These are phyloP conservation scores for Emydomyces testavorans DNA, from an alignment of 2,329 filamentous ascomycete species.

Conservation along the genomic window DNA sequence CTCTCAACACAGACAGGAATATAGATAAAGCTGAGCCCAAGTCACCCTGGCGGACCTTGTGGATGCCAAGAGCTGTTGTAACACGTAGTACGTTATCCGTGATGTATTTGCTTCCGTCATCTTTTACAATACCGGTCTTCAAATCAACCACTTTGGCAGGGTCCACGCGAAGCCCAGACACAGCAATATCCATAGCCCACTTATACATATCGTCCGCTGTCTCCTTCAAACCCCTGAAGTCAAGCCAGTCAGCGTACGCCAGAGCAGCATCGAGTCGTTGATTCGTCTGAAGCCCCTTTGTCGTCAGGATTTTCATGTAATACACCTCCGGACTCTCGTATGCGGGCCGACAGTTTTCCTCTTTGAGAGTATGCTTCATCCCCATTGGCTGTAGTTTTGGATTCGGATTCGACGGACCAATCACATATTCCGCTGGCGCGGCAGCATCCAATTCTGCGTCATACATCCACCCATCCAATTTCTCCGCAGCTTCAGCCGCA, in stretches of 20 bases:
- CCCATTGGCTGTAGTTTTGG: constrained; percentile 56
- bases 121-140: constrained; percentile 53
- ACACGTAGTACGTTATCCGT: constrained; percentile 65
- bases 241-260: constrained; percentile 73
- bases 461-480: constrained; percentile 65
- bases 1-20: constrained; percentile 71
- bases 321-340: constrained; percentile 61
- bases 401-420: constrained; percentile 72
- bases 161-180: constrained; percentile 41
- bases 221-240: constrained; percentile 57
- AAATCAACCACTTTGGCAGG: constrained; percentile 45
- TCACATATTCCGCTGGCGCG: constrained; percentile 61
- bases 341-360: constrained; percentile 62
- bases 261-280: constrained; percentile 74
- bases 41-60: constrained; percentile 60
- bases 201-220: constrained; percentile 61
- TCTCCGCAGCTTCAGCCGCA: constrained; percentile 63
- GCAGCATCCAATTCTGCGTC: constrained; percentile 56
- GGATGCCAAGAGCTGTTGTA: constrained; percentile 65
- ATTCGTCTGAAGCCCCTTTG: constrained; percentile 62
- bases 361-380: constrained; percentile 47
- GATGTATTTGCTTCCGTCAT: constrained; percentile 43
- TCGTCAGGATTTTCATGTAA: constrained; percentile 73
- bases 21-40: constrained; percentile 64
- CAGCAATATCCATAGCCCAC: constrained; percentile 65